Conservation (phyloP, 2,329 filamentous ascomycete species). For the Penicillium psychrosexuale region DNA sequence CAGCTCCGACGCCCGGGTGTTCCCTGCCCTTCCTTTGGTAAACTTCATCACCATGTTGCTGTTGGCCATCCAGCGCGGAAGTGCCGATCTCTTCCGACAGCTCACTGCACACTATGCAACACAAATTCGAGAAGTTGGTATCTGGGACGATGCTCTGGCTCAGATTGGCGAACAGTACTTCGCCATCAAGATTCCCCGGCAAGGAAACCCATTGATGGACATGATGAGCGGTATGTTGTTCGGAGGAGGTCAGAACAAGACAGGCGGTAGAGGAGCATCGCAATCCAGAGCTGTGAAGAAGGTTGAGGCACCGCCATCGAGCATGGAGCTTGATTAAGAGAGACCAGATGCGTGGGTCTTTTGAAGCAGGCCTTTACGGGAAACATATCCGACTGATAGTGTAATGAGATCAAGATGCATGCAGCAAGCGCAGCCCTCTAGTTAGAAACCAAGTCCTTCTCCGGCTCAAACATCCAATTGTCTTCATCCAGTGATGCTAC, state of each 20-base stretch:
- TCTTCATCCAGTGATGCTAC: conserved; percentile 74
- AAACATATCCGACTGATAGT: conserved; percentile 15
- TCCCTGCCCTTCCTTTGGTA: conserved; percentile 85
- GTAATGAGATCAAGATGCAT: conserved; percentile 19
- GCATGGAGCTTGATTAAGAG: conserved; percentile 45
- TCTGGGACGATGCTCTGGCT: conserved; percentile 79
- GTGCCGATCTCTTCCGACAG: conserved; percentile 74
- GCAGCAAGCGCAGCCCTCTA: conserved; percentile 1
- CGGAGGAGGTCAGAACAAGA: conserved; percentile 48
- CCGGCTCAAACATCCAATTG: conserved; percentile 85
- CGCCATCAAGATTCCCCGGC: conserved; percentile 78
- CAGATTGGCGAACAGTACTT: conserved; percentile 97
- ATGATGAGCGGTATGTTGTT: conserved; percentile 98
- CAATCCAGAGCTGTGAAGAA: conserved; percentile 43
- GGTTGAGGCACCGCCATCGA: conserved; percentile 46
- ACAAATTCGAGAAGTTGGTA: conserved; percentile 71
- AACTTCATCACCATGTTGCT: conserved; percentile 89
- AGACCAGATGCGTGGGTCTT: not conserved
- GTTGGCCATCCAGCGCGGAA: conserved; percentile 75
- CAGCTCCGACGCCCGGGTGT: conserved; percentile 72
- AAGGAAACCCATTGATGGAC: conserved; percentile 90
- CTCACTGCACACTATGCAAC: conserved; percentile 75
- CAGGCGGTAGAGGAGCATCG: conserved; percentile 42
- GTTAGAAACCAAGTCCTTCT: conserved; percentile 48
- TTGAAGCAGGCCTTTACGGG: not conserved